Base-by-base conservation (phyloP, 1,139 yeast genomes). In the Suhomyces coccinellae region DNA sequence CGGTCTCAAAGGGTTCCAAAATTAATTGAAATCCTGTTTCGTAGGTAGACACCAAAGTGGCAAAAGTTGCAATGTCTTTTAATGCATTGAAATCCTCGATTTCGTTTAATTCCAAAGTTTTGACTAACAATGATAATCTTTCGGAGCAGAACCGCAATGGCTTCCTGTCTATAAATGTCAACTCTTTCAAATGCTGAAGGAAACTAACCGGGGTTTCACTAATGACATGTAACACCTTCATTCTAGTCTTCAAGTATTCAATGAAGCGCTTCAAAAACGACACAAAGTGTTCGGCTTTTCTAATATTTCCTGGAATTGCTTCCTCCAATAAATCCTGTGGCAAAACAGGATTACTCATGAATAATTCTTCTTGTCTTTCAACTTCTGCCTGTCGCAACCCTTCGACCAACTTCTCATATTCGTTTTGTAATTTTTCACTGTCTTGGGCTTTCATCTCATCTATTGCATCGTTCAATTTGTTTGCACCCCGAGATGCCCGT, bases 171-270 rank as follows among this genome's bases (percentile, higher is more conserved):
- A 93, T 95, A 59, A 83, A 95, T 0, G 99, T 95, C 46, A 93
- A 66, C 50, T 93, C 98, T 61, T 91, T 91, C 58, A 95, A 71
- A 71, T 93, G 99, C 62, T 88, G 95, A 48, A 93, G 66, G 61
- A 93, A 93, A 43, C 97, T 89, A 7, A 83, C 79, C 0, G 99
- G 99, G 0, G 99, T 95, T 63, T 93, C 99, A 36, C 97, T 89
- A 38, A 93, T 90, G 40, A 95, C 99, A 69, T 93, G 97, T 40
- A 95, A 69, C 1, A 93, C 97, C 69, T 93, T 93, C 99, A 93
- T 93, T 66, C 99, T 82, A 3, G 98, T 93, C 59, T 93, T 93
- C 57, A 93, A 72, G 65, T 95, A 93, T 61, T 95, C 99, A 36
- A 95, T 88, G 57, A 93, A 87, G 51, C 99, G 73, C 58, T 90